Percentiles rank a stretch among this genome's conserved stretches.
These are phyloP conservation scores for Talaromyces stipitatus DNA, from an alignment of 495 filamentous ascomycete genomes.

Conservation along the genomic window DNA sequence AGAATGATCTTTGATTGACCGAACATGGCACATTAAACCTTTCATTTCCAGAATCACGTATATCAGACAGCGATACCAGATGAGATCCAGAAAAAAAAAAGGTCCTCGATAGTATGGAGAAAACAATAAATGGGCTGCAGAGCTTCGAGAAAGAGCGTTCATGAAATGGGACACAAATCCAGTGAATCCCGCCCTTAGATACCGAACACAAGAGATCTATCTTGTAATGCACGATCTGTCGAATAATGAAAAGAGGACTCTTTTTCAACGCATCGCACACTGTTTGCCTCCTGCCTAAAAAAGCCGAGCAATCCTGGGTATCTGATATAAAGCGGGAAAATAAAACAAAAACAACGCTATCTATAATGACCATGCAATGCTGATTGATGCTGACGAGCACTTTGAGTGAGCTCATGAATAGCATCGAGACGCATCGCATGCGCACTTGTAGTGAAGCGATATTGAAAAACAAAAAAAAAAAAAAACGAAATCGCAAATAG, in stretches of 20 bases:
- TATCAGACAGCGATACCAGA: slow-evolving; percentile 2
- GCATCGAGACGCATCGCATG: slow-evolving; percentile 38
- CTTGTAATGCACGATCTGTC: slow-evolving; percentile 30
- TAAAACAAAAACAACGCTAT: slow-evolving; percentile 65
- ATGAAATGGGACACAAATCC: slow-evolving; percentile 19
- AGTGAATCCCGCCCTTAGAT: slow-evolving; percentile 42
- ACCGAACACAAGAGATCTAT: slow-evolving; percentile 43
- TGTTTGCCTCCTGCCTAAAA: slow-evolving; percentile 31
- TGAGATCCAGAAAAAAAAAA: slow-evolving; percentile 16
- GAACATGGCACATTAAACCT: neutral
- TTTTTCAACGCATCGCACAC: slow-evolving; percentile 32
- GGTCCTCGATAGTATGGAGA: slow-evolving; percentile 14
- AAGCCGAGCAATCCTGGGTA: slow-evolving; percentile 47
- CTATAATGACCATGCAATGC: slow-evolving; percentile 67
- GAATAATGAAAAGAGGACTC: slow-evolving; percentile 3
- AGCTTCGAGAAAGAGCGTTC: slow-evolving; percentile 6
- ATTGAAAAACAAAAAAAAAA: slow-evolving; percentile 21
- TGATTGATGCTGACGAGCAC: slow-evolving; percentile 27
- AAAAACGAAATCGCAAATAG: slow-evolving; percentile 25
- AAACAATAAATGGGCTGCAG: slow-evolving; percentile 13
- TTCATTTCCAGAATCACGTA: neutral
- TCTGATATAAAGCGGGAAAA: slow-evolving; percentile 46
- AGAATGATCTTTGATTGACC: neutral
- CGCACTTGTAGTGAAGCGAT: slow-evolving; percentile 34
- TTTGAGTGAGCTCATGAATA: slow-evolving; percentile 19